Evolutionary conservation across 2,329 filamentous ascomycete genomes (phyloP), one percentile per base, ranked within the genome.

Genomic region (Mariannaea sp.): DNA sequence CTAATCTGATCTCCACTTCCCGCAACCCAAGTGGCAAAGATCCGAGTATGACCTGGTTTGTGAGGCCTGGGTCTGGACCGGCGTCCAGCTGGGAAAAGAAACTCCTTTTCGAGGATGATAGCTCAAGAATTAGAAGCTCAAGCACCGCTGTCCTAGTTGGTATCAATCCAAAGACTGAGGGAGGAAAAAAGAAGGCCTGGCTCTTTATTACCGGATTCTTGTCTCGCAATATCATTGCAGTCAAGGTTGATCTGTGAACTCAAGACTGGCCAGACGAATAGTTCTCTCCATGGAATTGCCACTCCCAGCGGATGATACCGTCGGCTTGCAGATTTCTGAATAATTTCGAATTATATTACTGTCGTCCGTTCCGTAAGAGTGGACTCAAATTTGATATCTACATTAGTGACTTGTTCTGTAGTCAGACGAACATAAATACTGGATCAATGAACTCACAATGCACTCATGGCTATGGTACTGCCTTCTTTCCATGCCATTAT

Each of bases 31-130:
- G 72, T 1, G 78, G 66, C 0, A 69, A 65, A 12, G 73, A 80
- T n/a, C 67, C 75, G 5, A 64, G 71, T 4, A 71, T 79, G 53
- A 78, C 85, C 0, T 83, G 76, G 75, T 74, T 71, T 29, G 59
- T 33, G 0, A 54, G 49, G 38, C 17, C 32, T 6, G 22, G 22
- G 22, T 8, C 22, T 8, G 22, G 22, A 8, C 22, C 22, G 8
- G 46, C 20, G 5, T 35, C 26, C 17, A 50, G 16, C 27, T 81
- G 77, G 75, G 71, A 76, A 43, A 76, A 71, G 16, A 71, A 66
- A n/a, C 43, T 83, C 2, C 40, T 87, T 0, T 85, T 86, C 53
- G 75, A 82, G 38, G 84, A 86, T 56, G 81, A 86, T 43, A 80
- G 83, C 1, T 69, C 64, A 0, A 70, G 70, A 13, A 69, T 86